A percentile compares a stretch with the other conserved stretches of the same genome.
These are phyloP conservation scores for Boletales sp. DNA, from an alignment of 768 basidiomycete genomes.

Conservation along the genomic window DNA sequence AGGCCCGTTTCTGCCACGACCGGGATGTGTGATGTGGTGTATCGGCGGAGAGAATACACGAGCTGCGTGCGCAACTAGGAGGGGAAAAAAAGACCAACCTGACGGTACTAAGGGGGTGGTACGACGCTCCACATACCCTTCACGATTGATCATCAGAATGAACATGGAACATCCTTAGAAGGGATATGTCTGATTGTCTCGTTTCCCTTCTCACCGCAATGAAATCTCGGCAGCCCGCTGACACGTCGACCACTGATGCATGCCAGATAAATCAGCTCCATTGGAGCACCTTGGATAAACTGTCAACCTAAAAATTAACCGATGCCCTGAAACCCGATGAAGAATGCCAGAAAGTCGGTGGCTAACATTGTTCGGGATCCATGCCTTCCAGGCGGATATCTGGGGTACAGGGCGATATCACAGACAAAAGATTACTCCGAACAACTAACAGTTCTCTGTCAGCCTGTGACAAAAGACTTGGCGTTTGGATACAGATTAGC, in stretches of 20 bases:
- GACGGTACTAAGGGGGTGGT: background rate
- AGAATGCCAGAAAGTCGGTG: background rate
- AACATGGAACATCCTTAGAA: background rate
- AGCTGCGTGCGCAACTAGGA: no score
- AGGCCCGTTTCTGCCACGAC: background rate
- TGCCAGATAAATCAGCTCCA: conserved; percentile 1
- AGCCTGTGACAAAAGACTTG: conserved; percentile 4
- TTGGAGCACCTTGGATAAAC: conserved; percentile 3
- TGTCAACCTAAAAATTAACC: background rate
- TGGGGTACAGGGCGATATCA: conserved; percentile 17
- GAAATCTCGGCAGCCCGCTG: background rate
- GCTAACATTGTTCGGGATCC: conserved; percentile 2
- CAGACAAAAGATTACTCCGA: conserved; percentile 2
- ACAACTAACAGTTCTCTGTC: conserved; percentile 7
- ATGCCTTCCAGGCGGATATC: conserved; percentile 3
- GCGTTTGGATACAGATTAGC: background rate
- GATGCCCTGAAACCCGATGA: conserved; percentile 3
- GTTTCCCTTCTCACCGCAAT: background rate
- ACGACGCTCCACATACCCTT: background rate
- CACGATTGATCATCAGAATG: background rate
- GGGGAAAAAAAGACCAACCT: no score
- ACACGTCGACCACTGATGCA: conserved; percentile 1
- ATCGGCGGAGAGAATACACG: no score
- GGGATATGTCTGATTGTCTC: background rate
- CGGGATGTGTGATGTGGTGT: no score